Conservation (phyloP, 768 basidiomycete species). For the Paxillus involutus region DNA sequence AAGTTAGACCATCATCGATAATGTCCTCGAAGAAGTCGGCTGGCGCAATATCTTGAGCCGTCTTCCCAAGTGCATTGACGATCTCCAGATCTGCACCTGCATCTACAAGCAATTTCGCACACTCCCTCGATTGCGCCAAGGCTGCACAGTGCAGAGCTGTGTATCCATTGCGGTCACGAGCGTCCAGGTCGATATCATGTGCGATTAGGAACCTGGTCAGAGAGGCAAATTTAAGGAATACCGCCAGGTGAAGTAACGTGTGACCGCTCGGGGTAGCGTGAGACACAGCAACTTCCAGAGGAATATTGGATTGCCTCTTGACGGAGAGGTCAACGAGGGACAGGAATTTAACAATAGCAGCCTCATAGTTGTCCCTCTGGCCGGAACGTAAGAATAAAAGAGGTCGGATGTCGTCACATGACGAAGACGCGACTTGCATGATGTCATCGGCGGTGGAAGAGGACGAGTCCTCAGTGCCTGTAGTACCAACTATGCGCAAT, state of each 20-base stretch:
- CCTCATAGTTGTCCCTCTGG: slow-evolving; percentile 68
- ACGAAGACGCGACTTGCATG: slow-evolving; percentile 53
- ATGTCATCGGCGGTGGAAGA: slow-evolving; percentile 37
- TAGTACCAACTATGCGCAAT: slow-evolving; percentile 83
- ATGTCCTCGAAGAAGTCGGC: slow-evolving; percentile 44
- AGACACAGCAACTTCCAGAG: slow-evolving; percentile 61
- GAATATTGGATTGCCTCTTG: slow-evolving; percentile 40
- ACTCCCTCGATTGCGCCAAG: slow-evolving; percentile 59
- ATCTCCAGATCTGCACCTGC: slow-evolving; percentile 82
- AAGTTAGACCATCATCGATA: slow-evolving; percentile 9
- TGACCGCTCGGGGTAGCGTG: slow-evolving; percentile 73
- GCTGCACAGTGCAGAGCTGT: slow-evolving; percentile 89
- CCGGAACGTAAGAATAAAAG: slow-evolving; percentile 55
- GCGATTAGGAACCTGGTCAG: slow-evolving; percentile 72
- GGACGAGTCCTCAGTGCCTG: slow-evolving; percentile 52
- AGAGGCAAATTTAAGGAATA: slow-evolving; percentile 71
- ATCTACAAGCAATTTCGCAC: slow-evolving; percentile 64
- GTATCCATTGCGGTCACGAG: slow-evolving; percentile 85
- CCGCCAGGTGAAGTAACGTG: slow-evolving; percentile 85
- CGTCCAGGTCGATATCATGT: slow-evolving; percentile 76
- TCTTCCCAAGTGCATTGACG: slow-evolving; percentile 71
- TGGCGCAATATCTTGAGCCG: slow-evolving; percentile 59
- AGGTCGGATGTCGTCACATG: slow-evolving; percentile 54
- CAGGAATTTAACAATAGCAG: slow-evolving; percentile 77
- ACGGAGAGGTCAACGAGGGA: slow-evolving; percentile 69